Percentiles rank a stretch among this genome's conserved stretches.
phyloP scores from a whole-genome alignment of 176 grass and related monocot species.

The Rhipidocladum racemiflorum region DNA sequence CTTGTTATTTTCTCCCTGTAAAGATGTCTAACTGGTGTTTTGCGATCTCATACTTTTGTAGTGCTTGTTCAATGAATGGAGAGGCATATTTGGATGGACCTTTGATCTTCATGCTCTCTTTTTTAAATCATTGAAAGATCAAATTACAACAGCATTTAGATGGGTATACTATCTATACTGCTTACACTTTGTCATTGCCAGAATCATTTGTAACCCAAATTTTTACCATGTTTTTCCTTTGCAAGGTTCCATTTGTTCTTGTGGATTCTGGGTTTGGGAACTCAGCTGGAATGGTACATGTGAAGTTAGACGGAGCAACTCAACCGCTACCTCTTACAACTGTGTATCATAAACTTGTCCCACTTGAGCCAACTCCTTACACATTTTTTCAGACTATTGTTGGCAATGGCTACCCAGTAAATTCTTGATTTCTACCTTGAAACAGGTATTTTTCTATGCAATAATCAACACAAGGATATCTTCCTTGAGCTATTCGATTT shows the following conservation, averaged over 20 bases:
- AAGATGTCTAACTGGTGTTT: slow-evolving; percentile 26
- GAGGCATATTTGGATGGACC: slow-evolving; percentile 87
- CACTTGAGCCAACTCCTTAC: slow-evolving; percentile 69
- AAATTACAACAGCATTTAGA: slow-evolving; percentile 59
- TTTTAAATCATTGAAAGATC: slow-evolving; percentile 76
- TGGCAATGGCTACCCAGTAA: slow-evolving; percentile 85
- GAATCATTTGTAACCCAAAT: background rate
- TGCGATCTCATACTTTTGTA: slow-evolving; percentile 41
- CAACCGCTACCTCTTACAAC: slow-evolving; percentile 85
- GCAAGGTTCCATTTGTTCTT: slow-evolving; percentile 79
- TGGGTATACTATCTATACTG: slow-evolving; percentile 50
- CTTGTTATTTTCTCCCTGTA: background rate
- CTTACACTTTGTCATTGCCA: background rate
- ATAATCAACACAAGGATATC: background rate
- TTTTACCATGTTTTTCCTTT: slow-evolving; percentile 17
- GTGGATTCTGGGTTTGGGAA: slow-evolving; percentile 39
- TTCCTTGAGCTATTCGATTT: slow-evolving; percentile 10
- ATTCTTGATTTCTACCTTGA: slow-evolving; percentile 26
- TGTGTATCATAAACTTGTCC: slow-evolving; percentile 80
- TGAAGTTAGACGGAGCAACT: slow-evolving; percentile 57
- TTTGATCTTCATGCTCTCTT: slow-evolving; percentile 88
- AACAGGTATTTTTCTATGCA: background rate
- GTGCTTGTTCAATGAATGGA: slow-evolving; percentile 93
- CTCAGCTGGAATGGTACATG: slow-evolving; percentile 41
- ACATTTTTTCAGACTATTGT: slow-evolving; percentile 81